phyloP scores from a whole-genome alignment of 176 grass and related monocot species.

The Paspalum vaginatum region DNA sequence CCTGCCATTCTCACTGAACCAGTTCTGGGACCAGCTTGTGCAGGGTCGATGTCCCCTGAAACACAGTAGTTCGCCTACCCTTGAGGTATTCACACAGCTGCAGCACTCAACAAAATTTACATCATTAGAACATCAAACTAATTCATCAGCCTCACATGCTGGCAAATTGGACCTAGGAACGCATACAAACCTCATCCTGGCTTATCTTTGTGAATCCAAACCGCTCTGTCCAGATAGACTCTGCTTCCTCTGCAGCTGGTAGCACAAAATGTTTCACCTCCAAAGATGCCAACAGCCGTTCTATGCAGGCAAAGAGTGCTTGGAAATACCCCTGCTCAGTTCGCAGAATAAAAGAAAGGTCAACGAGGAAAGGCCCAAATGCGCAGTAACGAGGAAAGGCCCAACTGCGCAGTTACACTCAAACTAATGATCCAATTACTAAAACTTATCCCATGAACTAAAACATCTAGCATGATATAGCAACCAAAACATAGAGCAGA shows the following conservation, averaged over 20 bases:
- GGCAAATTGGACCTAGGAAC: background rate
- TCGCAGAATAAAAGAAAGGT: slow-evolving; percentile 34
- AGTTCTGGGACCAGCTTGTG: slow-evolving; percentile 61
- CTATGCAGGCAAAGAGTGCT: slow-evolving; percentile 69
- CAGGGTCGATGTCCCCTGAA: slow-evolving; percentile 80
- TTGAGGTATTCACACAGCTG: slow-evolving; percentile 77
- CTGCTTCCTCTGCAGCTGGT: slow-evolving; percentile 82
- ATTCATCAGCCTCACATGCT: background rate
- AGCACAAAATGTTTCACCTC: slow-evolving; percentile 90
- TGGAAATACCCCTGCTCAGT: slow-evolving; percentile 87
- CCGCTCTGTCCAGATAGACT: slow-evolving; percentile 81
- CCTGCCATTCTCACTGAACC: background rate
- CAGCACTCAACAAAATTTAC: slow-evolving; percentile 31
- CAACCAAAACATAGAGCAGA: background rate
- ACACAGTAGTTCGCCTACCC: slow-evolving; percentile 70
- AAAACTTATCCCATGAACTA: background rate
- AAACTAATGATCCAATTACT: background rate
- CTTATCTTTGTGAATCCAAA: slow-evolving; percentile 83
- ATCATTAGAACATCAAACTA: slow-evolving; percentile 21
- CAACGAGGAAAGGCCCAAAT: slow-evolving; percentile 18
- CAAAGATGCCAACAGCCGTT: slow-evolving; percentile 60
- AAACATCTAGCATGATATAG: background rate
- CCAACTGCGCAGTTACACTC: background rate
- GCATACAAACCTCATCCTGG: slow-evolving; percentile 66
- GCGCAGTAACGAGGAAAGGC: background rate